Conservation (phyloP, 495 filamentous ascomycete genomes). For the Tricharina praecox region DNA sequence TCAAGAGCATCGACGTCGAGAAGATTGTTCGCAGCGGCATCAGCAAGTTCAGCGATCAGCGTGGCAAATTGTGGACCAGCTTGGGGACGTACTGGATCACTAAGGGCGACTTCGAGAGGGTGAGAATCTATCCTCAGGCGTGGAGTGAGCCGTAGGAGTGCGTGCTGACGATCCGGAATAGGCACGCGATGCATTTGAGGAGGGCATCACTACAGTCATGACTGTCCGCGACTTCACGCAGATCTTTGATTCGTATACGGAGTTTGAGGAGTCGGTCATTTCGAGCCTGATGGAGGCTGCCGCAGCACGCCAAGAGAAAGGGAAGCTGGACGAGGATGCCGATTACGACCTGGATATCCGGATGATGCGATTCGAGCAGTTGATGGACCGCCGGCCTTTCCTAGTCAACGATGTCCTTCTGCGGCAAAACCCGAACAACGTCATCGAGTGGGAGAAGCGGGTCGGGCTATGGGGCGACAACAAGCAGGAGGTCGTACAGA, state of each 20-base stretch:
- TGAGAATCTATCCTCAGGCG: too few relatives aligned
- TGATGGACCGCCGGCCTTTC: constrained; percentile 96
- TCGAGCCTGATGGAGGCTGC: constrained; percentile 77
- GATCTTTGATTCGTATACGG: constrained; percentile 88
- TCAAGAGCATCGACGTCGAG: constrained; percentile 85
- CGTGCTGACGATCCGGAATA: constrained; percentile 18
- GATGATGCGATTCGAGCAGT: constrained; percentile 93
- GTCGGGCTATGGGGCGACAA: constrained; percentile 92
- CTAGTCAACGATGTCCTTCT: constrained; percentile 91
- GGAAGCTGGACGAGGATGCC: constrained; percentile 61
- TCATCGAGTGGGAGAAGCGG: constrained; percentile 92
- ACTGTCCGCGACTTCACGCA: constrained; percentile 97
- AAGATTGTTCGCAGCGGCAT: constrained; percentile 88
- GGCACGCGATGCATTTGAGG: constrained; percentile 85
- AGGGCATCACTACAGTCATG: constrained; percentile 95
- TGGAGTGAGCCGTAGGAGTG: too few relatives aligned
- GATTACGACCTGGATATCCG: constrained; percentile 94
- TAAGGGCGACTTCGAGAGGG: constrained; percentile 70
- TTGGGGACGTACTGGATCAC: constrained; percentile 95
- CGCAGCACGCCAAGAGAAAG: constrained; percentile 64
- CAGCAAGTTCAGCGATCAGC: constrained; percentile 78
- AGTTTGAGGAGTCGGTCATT: constrained; percentile 95
- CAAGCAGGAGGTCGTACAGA: constrained; percentile 76
- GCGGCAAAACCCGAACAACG: constrained; percentile 91
- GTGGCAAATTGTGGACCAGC: constrained; percentile 91